phyloP scores from a whole-genome alignment of 2,329 filamentous ascomycete genomes.

The Pseudocercospora cruenta region DNA sequence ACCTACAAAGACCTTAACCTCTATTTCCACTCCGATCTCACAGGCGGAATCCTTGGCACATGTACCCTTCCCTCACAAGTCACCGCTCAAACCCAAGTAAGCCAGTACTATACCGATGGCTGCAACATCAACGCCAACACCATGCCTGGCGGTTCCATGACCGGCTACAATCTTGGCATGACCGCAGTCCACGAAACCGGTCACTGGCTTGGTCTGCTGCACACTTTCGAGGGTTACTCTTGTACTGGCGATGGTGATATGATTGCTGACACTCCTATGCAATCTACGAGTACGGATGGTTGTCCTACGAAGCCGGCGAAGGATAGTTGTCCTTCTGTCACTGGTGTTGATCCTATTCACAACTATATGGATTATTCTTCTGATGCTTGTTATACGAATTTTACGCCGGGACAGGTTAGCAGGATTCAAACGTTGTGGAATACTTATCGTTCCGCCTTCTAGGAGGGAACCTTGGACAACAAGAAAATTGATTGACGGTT shows the following conservation, averaged over 20 bases:
- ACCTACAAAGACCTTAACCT: constrained; percentile 60
- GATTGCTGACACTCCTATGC: constrained; percentile 49
- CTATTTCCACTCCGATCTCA: constrained; percentile 62
- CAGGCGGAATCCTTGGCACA: constrained; percentile 54
- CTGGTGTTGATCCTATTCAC: constrained; percentile 56
- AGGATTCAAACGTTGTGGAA: constrained; percentile 59
- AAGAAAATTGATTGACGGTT: not conserved
- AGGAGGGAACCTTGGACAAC: not conserved
- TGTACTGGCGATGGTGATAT: constrained; percentile 51
- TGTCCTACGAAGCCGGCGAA: constrained; percentile 56
- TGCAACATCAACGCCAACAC: constrained; percentile 62
- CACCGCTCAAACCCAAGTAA: constrained; percentile 34
- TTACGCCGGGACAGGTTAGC: constrained; percentile 54
- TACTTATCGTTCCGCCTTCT: constrained; percentile 44
- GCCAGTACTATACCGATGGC: constrained; percentile 56
- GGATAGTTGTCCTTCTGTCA: constrained; percentile 53
- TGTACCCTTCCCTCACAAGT: constrained; percentile 55
- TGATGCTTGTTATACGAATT: constrained; percentile 59
- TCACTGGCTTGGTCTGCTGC: constrained; percentile 53
- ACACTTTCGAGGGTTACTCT: constrained; percentile 51
- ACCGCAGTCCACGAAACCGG: constrained; percentile 54
- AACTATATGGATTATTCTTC: constrained; percentile 65
- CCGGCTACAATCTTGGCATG: constrained; percentile 54
- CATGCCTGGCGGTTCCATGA: constrained; percentile 56
- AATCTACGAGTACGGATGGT: constrained; percentile 55